phyloP scores from a whole-genome alignment of 768 basidiomycete genomes.

The Guyanaporus albipodus region DNA sequence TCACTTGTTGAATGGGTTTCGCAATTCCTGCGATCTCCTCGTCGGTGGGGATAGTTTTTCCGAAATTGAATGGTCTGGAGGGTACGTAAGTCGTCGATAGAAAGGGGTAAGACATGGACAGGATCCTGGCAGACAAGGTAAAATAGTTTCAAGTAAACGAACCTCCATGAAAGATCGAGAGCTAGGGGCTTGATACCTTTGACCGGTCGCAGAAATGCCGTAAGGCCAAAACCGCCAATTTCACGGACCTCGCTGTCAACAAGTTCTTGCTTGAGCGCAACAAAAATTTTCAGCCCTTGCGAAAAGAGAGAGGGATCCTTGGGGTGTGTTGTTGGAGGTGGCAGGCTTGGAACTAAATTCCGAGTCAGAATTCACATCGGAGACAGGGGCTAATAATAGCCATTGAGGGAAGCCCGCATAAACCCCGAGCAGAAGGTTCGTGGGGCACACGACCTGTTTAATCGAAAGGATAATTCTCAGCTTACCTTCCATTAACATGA shows the following conservation, averaged over 20 bases:
- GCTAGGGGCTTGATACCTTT: constrained; percentile 57
- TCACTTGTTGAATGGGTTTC: constrained; percentile 9
- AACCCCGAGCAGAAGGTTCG: constrained; percentile 15
- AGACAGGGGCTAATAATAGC: constrained; percentile 20
- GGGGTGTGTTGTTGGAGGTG: constrained; percentile 48
- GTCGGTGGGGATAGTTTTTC: constrained; percentile 30
- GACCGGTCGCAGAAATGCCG: constrained; percentile 43
- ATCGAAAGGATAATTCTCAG: constrained; percentile 10
- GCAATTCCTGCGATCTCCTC: constrained; percentile 27
- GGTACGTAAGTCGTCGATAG: constrained; percentile 2
- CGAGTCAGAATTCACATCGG: constrained; percentile 16
- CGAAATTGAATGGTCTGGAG: constrained; percentile 46
- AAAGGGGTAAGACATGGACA: neutral
- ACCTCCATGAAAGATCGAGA: constrained; percentile 69
- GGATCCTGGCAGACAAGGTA: neutral
- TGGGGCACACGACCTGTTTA: constrained; percentile 9
- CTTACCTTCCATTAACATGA: constrained; percentile 57
- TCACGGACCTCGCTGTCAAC: neutral
- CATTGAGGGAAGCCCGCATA: constrained; percentile 20
- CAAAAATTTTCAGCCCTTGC: constrained; percentile 24
- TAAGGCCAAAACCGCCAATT: constrained; percentile 1
- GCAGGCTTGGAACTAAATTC: constrained; percentile 50
- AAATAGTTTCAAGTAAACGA: constrained; percentile 18
- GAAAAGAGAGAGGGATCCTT: constrained; percentile 34
- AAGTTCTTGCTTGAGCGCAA: constrained; percentile 21